phyloP scores from a whole-genome alignment of 2,329 filamentous ascomycete species.

The Akanthomyces lecanii region DNA sequence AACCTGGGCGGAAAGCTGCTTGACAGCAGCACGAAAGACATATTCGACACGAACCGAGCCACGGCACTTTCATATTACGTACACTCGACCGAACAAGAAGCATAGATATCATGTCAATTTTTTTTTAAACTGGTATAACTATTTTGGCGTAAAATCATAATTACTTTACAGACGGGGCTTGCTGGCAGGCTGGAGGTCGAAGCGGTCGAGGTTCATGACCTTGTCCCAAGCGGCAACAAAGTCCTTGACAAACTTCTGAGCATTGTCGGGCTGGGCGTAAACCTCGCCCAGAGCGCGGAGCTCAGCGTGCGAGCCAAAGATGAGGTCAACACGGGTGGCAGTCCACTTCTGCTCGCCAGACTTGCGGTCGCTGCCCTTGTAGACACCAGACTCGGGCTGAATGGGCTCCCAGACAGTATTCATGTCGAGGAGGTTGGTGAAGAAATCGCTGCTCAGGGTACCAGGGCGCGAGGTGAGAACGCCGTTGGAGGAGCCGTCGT shows the following conservation, averaged over 20 bases:
- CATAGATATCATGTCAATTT: neutral
- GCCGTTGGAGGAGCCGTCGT: slow-evolving; percentile 62
- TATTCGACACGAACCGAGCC: no score
- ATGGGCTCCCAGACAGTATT: slow-evolving; percentile 54
- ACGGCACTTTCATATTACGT: no score
- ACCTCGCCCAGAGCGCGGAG: slow-evolving; percentile 67
- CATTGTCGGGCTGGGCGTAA: slow-evolving; percentile 57
- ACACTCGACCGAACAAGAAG: no score
- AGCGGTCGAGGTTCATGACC: slow-evolving; percentile 70
- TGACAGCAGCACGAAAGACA: no score
- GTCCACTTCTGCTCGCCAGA: slow-evolving; percentile 64
- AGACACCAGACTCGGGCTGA: slow-evolving; percentile 48
- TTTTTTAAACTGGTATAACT: slow-evolving; percentile 4
- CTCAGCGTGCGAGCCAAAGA: slow-evolving; percentile 72
- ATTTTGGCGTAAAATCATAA: slow-evolving; percentile 8
- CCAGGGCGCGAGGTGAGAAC: slow-evolving; percentile 66
- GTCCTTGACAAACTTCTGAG: slow-evolving; percentile 64
- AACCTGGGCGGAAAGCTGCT: no score
- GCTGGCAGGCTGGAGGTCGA: slow-evolving; percentile 39
- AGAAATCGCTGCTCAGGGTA: slow-evolving; percentile 74
- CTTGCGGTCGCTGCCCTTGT: slow-evolving; percentile 62
- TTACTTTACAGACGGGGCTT: slow-evolving; percentile 14
- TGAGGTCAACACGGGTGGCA: slow-evolving; percentile 63
- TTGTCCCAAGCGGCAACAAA: slow-evolving; percentile 70
- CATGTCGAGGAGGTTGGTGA: slow-evolving; percentile 71